phyloP scores from a whole-genome alignment of 2,329 filamentous ascomycete species.

The Paraphaeosphaeria sporulosa region DNA sequence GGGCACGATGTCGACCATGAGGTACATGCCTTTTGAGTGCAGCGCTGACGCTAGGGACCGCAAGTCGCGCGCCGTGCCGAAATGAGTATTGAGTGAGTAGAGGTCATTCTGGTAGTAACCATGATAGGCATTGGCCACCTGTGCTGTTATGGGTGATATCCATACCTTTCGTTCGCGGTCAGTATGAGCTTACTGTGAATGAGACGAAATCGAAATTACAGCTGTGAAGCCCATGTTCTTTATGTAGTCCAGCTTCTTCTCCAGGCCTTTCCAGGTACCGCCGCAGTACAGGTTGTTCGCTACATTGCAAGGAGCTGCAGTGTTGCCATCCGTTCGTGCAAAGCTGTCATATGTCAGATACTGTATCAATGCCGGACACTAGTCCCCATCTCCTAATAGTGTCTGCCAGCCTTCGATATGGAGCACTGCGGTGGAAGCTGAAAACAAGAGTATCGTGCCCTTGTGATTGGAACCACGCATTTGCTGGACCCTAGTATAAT shows the following conservation, averaged over 20 bases:
- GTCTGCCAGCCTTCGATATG: neutral
- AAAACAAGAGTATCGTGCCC: neutral
- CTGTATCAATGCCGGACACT: too few species aligned
- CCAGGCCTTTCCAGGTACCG: slow-evolving; percentile 55
- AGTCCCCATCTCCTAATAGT: too few species aligned
- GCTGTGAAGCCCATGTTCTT: slow-evolving; percentile 57
- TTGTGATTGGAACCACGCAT: neutral
- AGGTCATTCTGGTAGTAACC: slow-evolving; percentile 56
- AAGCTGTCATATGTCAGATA: neutral
- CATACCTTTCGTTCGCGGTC: slow-evolving; percentile 33
- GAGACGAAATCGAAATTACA: neutral
- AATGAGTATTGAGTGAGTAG: slow-evolving; percentile 53
- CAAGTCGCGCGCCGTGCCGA: slow-evolving; percentile 54
- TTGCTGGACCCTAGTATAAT: neutral
- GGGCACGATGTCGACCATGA: slow-evolving; percentile 58
- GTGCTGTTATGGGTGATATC: slow-evolving; percentile 45
- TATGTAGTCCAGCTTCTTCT: slow-evolving; percentile 56
- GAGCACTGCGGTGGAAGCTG: neutral
- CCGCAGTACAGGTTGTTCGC: slow-evolving; percentile 52
- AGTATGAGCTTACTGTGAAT: neutral
- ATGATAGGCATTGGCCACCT: slow-evolving; percentile 53
- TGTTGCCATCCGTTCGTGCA: slow-evolving; percentile 14
- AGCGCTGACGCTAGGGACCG: slow-evolving; percentile 50
- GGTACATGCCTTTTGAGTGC: slow-evolving; percentile 47
- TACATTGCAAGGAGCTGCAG: slow-evolving; percentile 2